These are phyloP conservation scores for Globisporangium mamillatum DNA, from an alignment of 352 stramenopile species.

Conservation along the genomic window DNA sequence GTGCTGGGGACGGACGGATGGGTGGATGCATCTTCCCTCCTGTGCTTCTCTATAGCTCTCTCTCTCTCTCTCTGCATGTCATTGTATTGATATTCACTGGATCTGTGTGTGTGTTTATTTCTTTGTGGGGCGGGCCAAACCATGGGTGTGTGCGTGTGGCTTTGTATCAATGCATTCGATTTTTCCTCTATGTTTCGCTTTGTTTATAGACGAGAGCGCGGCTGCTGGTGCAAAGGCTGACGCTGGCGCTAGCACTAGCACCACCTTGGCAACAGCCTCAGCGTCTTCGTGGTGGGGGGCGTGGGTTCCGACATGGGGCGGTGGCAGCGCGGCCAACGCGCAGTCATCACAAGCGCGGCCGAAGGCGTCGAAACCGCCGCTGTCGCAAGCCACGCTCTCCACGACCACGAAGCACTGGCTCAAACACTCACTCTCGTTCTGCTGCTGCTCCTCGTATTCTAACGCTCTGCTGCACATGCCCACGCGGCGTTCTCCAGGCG, in stretches of 20 bases:
- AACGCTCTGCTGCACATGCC: conserved; percentile 15
- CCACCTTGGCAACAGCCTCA: neutral
- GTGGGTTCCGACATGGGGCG: neutral
- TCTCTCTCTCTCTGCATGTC: neutral
- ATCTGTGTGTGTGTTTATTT: conserved; percentile 1
- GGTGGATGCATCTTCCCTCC: conserved; percentile 1
- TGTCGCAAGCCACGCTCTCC: conserved; percentile 6
- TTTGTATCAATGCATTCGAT: conserved; percentile 10
- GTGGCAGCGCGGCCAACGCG: too few relatives aligned
- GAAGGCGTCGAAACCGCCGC: neutral
- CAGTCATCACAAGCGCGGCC: neutral
- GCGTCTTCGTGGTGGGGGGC: conserved; percentile 1
- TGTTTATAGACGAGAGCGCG: neutral
- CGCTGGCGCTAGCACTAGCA: neutral
- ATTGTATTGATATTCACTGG: neutral
- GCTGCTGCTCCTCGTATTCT: conserved; percentile 17
- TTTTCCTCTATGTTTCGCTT: neutral
- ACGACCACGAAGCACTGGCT: conserved; percentile 17
- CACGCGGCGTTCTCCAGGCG: conserved; percentile 19
- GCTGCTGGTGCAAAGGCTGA: neutral
- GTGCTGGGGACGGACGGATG: neutral
- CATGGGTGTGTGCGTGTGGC: conserved; percentile 9
- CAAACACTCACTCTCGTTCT: conserved; percentile 19
- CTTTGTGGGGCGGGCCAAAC: conserved; percentile 4
- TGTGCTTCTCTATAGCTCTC: neutral